Evolutionary conservation across 257 asterid genomes (phyloP), one percentile per base, ranked within the genome.

Genomic region (Echium plantagineum): DNA sequence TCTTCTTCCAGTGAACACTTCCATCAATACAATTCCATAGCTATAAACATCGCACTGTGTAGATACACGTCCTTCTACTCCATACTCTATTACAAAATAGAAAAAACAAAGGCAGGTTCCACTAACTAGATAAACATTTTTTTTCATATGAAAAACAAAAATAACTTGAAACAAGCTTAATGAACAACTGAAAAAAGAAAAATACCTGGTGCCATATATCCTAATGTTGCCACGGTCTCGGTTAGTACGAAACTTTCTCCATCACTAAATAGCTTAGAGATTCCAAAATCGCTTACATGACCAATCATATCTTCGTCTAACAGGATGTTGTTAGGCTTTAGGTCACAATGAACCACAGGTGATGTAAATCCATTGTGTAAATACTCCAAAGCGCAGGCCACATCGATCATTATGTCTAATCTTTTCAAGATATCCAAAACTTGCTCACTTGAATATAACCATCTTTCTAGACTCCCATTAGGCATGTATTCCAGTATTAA

Each of bases 361-460:
- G 21, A 22, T 42, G 48, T 15, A 53, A 52, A 48, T 1, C 56
- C 62, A n/a, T 47, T 35, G 55, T 67, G 66, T 7, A 67, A 31
- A 61, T 67, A 67, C 56, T 67, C 66, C 42, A 67, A 18, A 3
- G 72, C 72, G 15, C 24, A 53, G 21, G 72, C 66, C 31, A 67
- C 62, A 38, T 67, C 72, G 10, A 55, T 15, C 66, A 67, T 61
- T 1, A 61, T 63, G 19, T 61, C 59, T 30, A 67, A 46, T 55
- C 72, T 60, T 60, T 61, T 46, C 26, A 51, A 30, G 10, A 67
- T 2, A 38, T 61, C 48, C 58, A 67, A n/a, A 56, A 17, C 55
- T 16, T 46, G 55, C 26, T 67, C 59, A 17, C 35, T 19, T 15
- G 67, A 61, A 38, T 68, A 42, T 21, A 68, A 52, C 72, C 67